A percentile compares a stretch with the other conserved stretches of the same genome.
Conservation (phyloP, 1,284 basidiomycete species). For the Cutaneotrichosporon arboriforme region DNA sequence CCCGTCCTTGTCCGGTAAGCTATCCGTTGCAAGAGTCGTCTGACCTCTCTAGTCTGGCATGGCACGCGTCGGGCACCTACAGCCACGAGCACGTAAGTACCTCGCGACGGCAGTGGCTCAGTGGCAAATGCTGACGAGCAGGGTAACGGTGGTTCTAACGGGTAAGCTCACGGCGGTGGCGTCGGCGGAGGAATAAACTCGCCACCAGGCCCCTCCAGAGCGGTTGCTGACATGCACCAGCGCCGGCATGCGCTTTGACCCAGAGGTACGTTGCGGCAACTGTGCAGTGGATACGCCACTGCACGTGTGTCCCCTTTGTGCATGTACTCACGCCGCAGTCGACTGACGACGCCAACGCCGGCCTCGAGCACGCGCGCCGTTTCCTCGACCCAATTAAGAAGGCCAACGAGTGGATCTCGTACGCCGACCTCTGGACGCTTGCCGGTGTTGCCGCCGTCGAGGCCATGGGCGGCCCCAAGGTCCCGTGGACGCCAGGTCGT, state of each 20-base stretch:
- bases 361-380: constrained; percentile 52
- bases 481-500: constrained; percentile 52
- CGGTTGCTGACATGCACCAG: constrained; percentile 7
- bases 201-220: not conserved
- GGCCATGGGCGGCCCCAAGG: constrained; percentile 51
- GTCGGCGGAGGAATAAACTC: no score
- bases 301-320: not conserved
- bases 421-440: constrained; percentile 51
- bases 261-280: constrained; percentile 36
- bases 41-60: constrained; percentile 47
- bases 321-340: constrained; percentile 19
- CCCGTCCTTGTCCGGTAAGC: constrained; percentile 44
- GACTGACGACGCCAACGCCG: constrained; percentile 47
- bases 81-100: constrained; percentile 35
- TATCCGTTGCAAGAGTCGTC: not conserved
- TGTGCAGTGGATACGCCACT: constrained; percentile 4
- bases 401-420: constrained; percentile 53
- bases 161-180: constrained; percentile 24
- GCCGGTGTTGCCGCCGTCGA: constrained; percentile 53
- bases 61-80: constrained; percentile 53
- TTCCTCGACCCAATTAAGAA: constrained; percentile 52
- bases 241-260: constrained; percentile 46
- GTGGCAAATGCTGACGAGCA: constrained; percentile 22
- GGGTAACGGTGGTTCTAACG: constrained; percentile 54
- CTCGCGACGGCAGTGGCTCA: not conserved